phyloP scores from a whole-genome alignment of 208 protist genomes.

The Leishmania tropica region DNA sequence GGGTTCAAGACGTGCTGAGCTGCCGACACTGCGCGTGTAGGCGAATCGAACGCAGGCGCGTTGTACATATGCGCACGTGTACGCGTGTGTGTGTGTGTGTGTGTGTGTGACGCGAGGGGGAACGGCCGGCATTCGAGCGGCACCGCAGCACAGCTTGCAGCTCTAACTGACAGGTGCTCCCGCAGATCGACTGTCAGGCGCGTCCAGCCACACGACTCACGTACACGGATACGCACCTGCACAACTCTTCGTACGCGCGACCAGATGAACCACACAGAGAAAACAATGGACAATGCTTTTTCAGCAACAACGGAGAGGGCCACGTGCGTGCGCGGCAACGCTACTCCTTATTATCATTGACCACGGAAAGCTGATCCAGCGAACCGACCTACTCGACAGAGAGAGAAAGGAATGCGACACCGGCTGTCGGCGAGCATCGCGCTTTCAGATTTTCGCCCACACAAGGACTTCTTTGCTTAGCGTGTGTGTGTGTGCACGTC shows the following conservation, averaged over 20 bases:
- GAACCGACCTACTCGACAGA: neutral
- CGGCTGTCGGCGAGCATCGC: neutral
- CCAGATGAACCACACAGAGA: neutral
- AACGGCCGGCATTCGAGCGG: neutral
- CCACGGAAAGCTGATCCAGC: neutral
- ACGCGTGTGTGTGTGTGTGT: neutral
- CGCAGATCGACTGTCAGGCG: neutral
- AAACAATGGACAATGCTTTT: neutral
- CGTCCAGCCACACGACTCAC: neutral
- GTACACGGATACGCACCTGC: neutral
- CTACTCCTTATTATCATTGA: neutral
- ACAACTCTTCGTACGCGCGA: neutral
- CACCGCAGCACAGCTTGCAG: neutral
- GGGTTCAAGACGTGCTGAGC: neutral
- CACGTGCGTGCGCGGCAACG: neutral
- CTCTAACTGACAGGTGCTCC: neutral
- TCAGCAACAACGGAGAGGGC: neutral
- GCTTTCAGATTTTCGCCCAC: neutral
- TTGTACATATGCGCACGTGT: neutral
- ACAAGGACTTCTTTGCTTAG: neutral
- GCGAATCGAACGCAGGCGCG: neutral
- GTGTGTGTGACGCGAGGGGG: too few species aligned
- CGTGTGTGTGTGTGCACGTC: neutral
- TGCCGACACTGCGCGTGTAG: neutral
- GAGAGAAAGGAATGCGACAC: neutral